Evolutionary conservation across 352 stramenopile species (phyloP).

Genomic region (Globisporangium paroecandrum): DNA sequence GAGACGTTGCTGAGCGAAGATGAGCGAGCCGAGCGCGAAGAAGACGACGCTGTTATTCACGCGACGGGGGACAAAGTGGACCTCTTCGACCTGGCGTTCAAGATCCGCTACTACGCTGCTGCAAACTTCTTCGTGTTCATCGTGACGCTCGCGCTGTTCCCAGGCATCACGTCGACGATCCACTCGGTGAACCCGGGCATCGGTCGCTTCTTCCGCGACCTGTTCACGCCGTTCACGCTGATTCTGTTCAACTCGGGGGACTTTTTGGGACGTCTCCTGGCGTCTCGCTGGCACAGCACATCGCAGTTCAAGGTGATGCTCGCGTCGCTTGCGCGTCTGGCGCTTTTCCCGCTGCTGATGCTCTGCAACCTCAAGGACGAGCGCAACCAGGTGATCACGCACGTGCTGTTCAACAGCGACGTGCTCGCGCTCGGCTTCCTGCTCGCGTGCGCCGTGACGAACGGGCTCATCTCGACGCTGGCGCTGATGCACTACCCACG

Average conservation of each 20-base stretch:
- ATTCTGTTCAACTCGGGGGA: slow-evolving; percentile 80
- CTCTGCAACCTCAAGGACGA: slow-evolving; percentile 79
- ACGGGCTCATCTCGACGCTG: slow-evolving; percentile 67
- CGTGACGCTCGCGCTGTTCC: slow-evolving; percentile 74
- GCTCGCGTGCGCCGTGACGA: slow-evolving; percentile 56
- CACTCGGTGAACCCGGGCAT: slow-evolving; percentile 43
- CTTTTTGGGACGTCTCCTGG: slow-evolving; percentile 57
- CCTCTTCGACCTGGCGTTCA: slow-evolving; percentile 48
- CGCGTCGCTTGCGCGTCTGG: slow-evolving; percentile 35
- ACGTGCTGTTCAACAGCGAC: slow-evolving; percentile 75
- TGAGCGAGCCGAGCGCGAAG: slow-evolving; percentile 10
- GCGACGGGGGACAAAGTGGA: slow-evolving; percentile 29
- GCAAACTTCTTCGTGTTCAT: slow-evolving; percentile 77
- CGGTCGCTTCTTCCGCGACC: slow-evolving; percentile 48
- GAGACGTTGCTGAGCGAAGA: slow-evolving; percentile 35
- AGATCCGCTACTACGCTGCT: slow-evolving; percentile 55
- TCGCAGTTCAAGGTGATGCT: slow-evolving; percentile 34
- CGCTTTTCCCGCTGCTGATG: slow-evolving; percentile 69
- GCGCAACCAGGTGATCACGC: slow-evolving; percentile 53
- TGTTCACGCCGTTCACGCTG: slow-evolving; percentile 77
- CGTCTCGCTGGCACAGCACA: slow-evolving; percentile 32
- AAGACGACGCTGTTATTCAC: slow-evolving; percentile 5
- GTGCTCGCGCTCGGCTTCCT: slow-evolving; percentile 57
- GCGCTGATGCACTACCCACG: slow-evolving; percentile 78
- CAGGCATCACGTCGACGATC: slow-evolving; percentile 70